phyloP scores from a whole-genome alignment of 306 rosid genomes.

The Fragaria nilgerrensis region DNA sequence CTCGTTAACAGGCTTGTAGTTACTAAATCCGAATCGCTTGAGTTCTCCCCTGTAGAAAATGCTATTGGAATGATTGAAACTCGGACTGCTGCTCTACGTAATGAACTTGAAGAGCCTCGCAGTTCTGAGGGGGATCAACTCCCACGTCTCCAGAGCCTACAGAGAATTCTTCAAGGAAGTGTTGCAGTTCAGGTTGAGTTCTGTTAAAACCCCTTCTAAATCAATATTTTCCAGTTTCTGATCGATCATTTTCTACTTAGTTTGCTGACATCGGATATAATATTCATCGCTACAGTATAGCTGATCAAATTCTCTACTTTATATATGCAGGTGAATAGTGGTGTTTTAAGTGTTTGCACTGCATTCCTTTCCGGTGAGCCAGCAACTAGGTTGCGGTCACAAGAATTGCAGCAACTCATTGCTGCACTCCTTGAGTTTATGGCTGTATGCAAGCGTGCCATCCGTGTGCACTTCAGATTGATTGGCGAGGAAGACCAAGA shows the following conservation, averaged over 20 bases:
- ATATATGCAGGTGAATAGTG: conserved; percentile 82
- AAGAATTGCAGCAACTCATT: conserved; percentile 95
- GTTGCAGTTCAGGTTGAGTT: conserved; percentile 83
- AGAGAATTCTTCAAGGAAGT: conserved; percentile 99
- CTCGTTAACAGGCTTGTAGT: conserved; percentile 89
- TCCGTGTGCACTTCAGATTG: conserved; percentile 85
- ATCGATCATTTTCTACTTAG: not conserved
- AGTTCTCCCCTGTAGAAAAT: conserved; percentile 96
- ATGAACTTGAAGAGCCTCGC: conserved; percentile 99
- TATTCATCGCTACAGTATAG: not conserved
- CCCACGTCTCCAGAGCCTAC: conserved; percentile 92
- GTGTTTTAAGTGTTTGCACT: conserved; percentile 94
- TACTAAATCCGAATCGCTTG: conserved; percentile 85
- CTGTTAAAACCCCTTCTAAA: not conserved
- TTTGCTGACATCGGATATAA: not conserved
- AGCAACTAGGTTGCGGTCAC: conserved; percentile 89
- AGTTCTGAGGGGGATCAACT: conserved; percentile 99
- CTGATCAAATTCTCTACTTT: not conserved
- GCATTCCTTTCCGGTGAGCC: conserved; percentile 99
- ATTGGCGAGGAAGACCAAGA: conserved; percentile 99
- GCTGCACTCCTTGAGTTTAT: conserved; percentile 98
- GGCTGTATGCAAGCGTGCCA: conserved; percentile 99
- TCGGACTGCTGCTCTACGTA: conserved; percentile 90
- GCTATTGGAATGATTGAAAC: conserved; percentile 99
- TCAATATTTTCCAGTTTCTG: not conserved